Percentiles rank a stretch among this genome's conserved stretches.
Evolutionary conservation across 106 monocot species (phyloP).

Genomic region (Cymbidium sinense): DNA sequence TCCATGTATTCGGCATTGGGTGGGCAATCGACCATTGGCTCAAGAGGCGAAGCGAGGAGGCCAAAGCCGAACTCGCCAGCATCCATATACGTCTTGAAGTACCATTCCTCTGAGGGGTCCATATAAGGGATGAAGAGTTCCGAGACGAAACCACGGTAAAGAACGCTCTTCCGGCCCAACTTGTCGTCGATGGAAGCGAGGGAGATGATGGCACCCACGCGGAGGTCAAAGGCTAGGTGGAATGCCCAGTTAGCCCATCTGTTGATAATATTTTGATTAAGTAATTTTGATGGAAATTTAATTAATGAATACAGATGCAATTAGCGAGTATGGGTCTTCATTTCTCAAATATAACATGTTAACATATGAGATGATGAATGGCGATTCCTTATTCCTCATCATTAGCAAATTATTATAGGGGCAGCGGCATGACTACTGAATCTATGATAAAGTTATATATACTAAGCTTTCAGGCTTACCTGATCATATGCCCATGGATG

Average conservation of each 20-base stretch:
- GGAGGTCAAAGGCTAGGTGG: conserved; percentile 52
- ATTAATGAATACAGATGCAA: too few relatives aligned
- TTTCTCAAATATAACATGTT: too few relatives aligned
- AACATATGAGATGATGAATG: too few relatives aligned
- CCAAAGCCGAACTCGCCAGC: conserved; percentile 74
- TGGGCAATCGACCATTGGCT: conserved; percentile 56
- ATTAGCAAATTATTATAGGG: too few relatives aligned
- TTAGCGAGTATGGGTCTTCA: too few relatives aligned
- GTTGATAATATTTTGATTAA: too few relatives aligned
- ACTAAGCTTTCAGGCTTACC: too few relatives aligned
- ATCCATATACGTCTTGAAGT: conserved; percentile 61
- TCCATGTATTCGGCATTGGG: conserved; percentile 48
- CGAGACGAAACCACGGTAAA: conserved; percentile 57
- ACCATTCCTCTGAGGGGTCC: conserved; percentile 77
- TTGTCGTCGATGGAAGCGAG: too few relatives aligned
- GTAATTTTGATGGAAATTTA: too few relatives aligned
- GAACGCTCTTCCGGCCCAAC: conserved; percentile 31
- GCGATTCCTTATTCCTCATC: too few relatives aligned
- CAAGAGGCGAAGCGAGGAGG: conserved; percentile 22
- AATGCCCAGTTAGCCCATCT: conserved; percentile 87
- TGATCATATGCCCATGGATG: conserved; percentile 37
- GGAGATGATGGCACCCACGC: conserved; percentile 51
- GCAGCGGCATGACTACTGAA: too few relatives aligned
- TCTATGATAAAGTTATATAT: too few relatives aligned
- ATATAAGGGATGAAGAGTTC: conserved; percentile 83